Conservation (phyloP, 2,329 filamentous ascomycete species). For the Amphichorda felina region DNA sequence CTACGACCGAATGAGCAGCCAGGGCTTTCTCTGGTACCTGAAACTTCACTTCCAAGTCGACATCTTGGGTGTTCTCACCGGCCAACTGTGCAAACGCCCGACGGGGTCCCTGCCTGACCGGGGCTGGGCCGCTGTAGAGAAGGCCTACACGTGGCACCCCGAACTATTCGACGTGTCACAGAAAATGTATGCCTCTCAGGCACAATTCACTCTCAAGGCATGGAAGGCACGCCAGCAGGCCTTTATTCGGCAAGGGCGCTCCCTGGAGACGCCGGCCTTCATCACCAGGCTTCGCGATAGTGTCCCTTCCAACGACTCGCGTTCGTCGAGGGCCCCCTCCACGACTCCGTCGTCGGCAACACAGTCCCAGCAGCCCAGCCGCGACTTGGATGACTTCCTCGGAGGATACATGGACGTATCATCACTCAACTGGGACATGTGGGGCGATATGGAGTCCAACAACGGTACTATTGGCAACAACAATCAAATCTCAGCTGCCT, state of each 20-base stretch:
- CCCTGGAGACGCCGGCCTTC: constrained; percentile 29
- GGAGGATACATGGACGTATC: constrained; percentile 30
- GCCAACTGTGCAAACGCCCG: constrained; percentile 37
- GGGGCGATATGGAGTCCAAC: constrained; percentile 17
- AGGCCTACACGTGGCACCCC: constrained; percentile 33
- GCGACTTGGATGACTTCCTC: constrained; percentile 30
- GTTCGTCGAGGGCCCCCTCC: constrained; percentile 16
- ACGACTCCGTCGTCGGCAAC: constrained; percentile 14
- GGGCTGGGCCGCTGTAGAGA: constrained; percentile 36
- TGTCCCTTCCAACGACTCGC: constrained; percentile 26
- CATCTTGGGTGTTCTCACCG: constrained; percentile 41
- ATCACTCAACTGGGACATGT: constrained; percentile 34
- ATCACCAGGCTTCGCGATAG: constrained; percentile 30
- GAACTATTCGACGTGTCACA: constrained; percentile 37
- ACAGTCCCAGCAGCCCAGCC: constrained; percentile 12
- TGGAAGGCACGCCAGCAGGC: constrained; percentile 38
- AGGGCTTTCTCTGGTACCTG: constrained; percentile 43
- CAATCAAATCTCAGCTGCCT: constrained; percentile 15
- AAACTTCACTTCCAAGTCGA: constrained; percentile 43
- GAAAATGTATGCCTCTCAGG: constrained; percentile 31
- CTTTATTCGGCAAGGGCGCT: constrained; percentile 21
- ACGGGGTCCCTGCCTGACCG: constrained; percentile 38
- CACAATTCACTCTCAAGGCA: constrained; percentile 34
- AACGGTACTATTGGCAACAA: constrained; percentile 1
- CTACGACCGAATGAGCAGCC: constrained; percentile 27